A percentile compares a stretch with the other conserved stretches of the same genome.
These are phyloP conservation scores for Trichoderma sp. DNA, from an alignment of 2,329 filamentous ascomycete genomes.

Conservation along the genomic window DNA sequence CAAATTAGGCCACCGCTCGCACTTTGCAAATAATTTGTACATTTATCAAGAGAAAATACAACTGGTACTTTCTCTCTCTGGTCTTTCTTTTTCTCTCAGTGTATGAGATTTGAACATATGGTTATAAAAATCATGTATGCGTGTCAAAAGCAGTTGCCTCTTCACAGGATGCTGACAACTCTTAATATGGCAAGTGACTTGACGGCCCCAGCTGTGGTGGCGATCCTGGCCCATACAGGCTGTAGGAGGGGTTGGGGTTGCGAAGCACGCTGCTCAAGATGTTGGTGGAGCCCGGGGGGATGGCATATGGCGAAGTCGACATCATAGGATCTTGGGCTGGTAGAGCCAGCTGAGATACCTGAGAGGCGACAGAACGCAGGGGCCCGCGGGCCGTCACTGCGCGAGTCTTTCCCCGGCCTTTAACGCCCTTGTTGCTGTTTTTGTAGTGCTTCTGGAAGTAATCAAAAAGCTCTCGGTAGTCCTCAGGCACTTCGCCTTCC, in stretches of 20 bases:
- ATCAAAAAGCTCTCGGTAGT: constrained; percentile 75
- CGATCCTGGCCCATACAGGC: constrained; percentile 49
- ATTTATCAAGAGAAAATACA: neutral
- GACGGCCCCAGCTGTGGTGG: constrained; percentile 44
- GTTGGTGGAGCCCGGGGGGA: constrained; percentile 34
- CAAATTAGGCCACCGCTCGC: neutral
- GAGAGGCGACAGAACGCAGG: constrained; percentile 21
- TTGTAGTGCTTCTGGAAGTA: constrained; percentile 92
- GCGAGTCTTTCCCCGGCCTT: constrained; percentile 86
- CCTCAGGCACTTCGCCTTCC: constrained; percentile 55
- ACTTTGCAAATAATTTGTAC: too few species aligned
- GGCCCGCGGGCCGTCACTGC: constrained; percentile 52
- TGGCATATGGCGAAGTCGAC: constrained; percentile 38
- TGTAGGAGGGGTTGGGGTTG: constrained; percentile 41
- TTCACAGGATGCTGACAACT: neutral
- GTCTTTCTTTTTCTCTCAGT: neutral
- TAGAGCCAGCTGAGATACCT: constrained; percentile 35
- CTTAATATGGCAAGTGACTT: constrained; percentile 47
- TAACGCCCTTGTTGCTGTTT: constrained; percentile 98
- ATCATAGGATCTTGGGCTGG: constrained; percentile 36
- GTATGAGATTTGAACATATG: neutral
- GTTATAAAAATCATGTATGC: neutral
- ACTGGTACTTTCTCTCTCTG: neutral
- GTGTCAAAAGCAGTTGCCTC: neutral
- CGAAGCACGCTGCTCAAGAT: constrained; percentile 35